Conservation (phyloP, 495 filamentous ascomycete species). For the Extremus antarcticus region DNA sequence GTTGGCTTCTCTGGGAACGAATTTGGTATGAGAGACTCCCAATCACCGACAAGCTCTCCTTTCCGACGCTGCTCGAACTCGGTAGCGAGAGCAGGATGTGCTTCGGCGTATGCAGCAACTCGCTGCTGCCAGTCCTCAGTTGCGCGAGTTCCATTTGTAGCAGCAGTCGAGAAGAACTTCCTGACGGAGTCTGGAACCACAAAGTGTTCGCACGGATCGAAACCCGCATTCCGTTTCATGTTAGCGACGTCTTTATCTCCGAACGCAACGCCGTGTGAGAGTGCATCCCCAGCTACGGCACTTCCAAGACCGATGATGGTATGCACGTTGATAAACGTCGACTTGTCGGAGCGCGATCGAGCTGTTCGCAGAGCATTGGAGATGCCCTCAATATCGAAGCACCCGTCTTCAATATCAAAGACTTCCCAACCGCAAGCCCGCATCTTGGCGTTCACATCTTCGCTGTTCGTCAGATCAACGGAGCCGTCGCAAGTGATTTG, state of each 20-base stretch:
- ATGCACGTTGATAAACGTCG: slow-evolving; percentile 49
- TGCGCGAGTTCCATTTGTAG: slow-evolving; percentile 9
- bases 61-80: slow-evolving; percentile 28
- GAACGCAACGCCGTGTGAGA: slow-evolving; percentile 43
- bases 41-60: not conserved
- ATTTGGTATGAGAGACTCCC: not conserved
- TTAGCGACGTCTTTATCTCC: slow-evolving; percentile 36
- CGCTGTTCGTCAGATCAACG: slow-evolving; percentile 43
- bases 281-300: slow-evolving; percentile 37
- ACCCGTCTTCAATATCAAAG: slow-evolving; percentile 44
- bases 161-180: slow-evolving; percentile 38
- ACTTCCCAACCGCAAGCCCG: slow-evolving; percentile 47
- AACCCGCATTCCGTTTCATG: slow-evolving; percentile 39
- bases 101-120: slow-evolving; percentile 31
- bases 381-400: slow-evolving; percentile 41
- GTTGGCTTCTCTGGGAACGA: not conserved
- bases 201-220: slow-evolving; percentile 38
- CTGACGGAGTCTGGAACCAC: slow-evolving; percentile 37
- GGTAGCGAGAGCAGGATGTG: slow-evolving; percentile 37
- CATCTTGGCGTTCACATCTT: slow-evolving; percentile 52
- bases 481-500: slow-evolving; percentile 50
- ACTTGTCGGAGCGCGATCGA: slow-evolving; percentile 36
- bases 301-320: slow-evolving; percentile 48
- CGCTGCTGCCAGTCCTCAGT: slow-evolving; percentile 20
- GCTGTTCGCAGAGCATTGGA: slow-evolving; percentile 39